Conservation (phyloP, 495 filamentous ascomycete species). For the Penicillium egyptiacum region DNA sequence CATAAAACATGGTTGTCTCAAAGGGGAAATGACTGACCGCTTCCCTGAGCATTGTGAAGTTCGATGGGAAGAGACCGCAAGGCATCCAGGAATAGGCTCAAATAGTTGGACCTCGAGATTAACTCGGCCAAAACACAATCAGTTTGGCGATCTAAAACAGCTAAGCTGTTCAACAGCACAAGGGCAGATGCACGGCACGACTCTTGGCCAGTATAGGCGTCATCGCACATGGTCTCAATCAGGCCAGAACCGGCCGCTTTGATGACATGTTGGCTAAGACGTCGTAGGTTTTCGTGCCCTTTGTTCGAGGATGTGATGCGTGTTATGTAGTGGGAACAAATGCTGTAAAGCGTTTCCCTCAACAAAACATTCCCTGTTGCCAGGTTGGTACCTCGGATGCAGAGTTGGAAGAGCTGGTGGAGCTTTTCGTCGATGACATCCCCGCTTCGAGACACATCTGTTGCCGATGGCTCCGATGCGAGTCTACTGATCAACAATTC, state of each 20-base stretch:
- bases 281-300: constrained; percentile 42
- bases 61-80: constrained; percentile 71
- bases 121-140: constrained; percentile 72
- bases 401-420: constrained; percentile 84
- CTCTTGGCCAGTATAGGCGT: constrained; percentile 82
- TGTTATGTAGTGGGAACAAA: constrained; percentile 79
- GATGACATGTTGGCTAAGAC: constrained; percentile 71
- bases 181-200: constrained; percentile 79
- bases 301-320: constrained; percentile 58
- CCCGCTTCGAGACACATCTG: constrained; percentile 50
- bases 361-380: constrained; percentile 67
- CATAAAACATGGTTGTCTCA: background rate
- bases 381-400: constrained; percentile 69
- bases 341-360: constrained; percentile 81
- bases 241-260: constrained; percentile 74
- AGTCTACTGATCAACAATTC: constrained; percentile 74
- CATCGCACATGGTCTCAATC: constrained; percentile 86
- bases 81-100: constrained; percentile 82
- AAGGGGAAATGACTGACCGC: constrained; percentile 40
- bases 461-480: constrained; percentile 52
- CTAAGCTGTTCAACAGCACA: constrained; percentile 70
- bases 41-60: constrained; percentile 49
- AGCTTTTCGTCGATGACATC: constrained; percentile 86
- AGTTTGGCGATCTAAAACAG: constrained; percentile 62
- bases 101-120: constrained; percentile 82